Evolutionary conservation across 129 eudicot genomes (phyloP), one percentile per base, ranked within the genome.

Genomic region (Pulicaria dysenterica): DNA sequence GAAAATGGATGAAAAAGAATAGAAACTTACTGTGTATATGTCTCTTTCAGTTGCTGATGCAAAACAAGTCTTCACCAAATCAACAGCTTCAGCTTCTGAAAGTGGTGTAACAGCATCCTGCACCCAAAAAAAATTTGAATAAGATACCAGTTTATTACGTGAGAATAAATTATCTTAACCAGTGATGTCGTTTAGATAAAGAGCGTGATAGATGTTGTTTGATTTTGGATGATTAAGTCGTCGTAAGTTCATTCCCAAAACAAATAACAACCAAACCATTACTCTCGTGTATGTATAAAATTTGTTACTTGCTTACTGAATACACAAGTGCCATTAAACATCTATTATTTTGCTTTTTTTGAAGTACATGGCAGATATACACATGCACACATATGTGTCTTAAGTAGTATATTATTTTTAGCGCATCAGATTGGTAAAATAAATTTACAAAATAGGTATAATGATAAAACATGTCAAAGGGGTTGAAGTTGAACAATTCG

Each of bases 81-180:
- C 98, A 78, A 92, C 82, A 31, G 98, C 98, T 85, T 92, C 98
- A 48, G 81, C 46, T 74, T 92, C 96, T 15, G 98, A 92, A 72
- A 92, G 98, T 39, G 98, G 98, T 8, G 98, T 92, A 15, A 92
- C 96, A 14, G 98, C 95, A 72, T 92, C 98, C 98, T 92, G 91
- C 74, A 78, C 31, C 58, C 41, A 42, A 60, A 45, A 24, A 45
- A 50, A 15, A 62, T 7, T 38, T 57, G 16, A 59, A 38, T 11
- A 50, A 39, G 16, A 69, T 69, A 38, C 62, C 38, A 69, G 38
- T 50, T 50, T 31, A 14, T 5, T 48, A 47, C 13, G 12, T 5
- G 10, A 2, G 37, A 19, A 66, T 19, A 5, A n/a, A 36, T 50
- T 50, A 51, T 10, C 53, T 38, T 51, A 41, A 54, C 37, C 43